Conservation (phyloP, 2,329 filamentous ascomycete genomes). For the Microsporum ferrugineum region DNA sequence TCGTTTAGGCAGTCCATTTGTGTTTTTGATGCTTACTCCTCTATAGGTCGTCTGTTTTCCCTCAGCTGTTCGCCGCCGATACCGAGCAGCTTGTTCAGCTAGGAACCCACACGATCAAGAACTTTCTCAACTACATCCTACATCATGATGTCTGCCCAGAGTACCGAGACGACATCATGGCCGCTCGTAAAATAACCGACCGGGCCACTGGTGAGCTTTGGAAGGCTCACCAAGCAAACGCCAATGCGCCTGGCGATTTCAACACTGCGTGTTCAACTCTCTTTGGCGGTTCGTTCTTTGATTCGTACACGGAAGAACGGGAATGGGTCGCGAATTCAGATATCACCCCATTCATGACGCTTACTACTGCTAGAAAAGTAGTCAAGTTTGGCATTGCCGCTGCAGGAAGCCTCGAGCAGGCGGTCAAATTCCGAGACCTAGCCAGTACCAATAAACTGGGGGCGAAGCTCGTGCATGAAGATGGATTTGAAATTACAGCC, state of each 20-base stretch:
- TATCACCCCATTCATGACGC: slow-evolving; percentile 29
- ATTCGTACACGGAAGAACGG: slow-evolving; percentile 30
- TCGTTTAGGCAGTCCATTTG: background rate
- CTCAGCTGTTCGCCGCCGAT: slow-evolving; percentile 46
- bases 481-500: slow-evolving; percentile 50
- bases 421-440: slow-evolving; percentile 28
- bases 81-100: slow-evolving; percentile 43
- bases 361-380: slow-evolving; percentile 38
- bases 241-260: slow-evolving; percentile 61
- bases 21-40: slow-evolving; percentile 5
- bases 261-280: slow-evolving; percentile 63
- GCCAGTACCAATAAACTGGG: slow-evolving; percentile 26
- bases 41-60: slow-evolving; percentile 45
- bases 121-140: slow-evolving; percentile 80
- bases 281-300: slow-evolving; percentile 47
- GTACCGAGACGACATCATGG: slow-evolving; percentile 54
- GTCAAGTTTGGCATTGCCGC: slow-evolving; percentile 42
- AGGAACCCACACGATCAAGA: slow-evolving; percentile 59
- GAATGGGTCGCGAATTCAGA: slow-evolving; percentile 29
- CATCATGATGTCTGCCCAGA: slow-evolving; percentile 81
- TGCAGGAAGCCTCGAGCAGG: slow-evolving; percentile 32
- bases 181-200: slow-evolving; percentile 56
- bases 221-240: slow-evolving; percentile 42
- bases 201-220: slow-evolving; percentile 56
- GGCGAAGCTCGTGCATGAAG: slow-evolving; percentile 39